Percentiles rank a stretch among this genome's conserved stretches.
Evolutionary conservation across 2,329 filamentous ascomycete species (phyloP).

Genomic region (Microsporum audouinii): DNA sequence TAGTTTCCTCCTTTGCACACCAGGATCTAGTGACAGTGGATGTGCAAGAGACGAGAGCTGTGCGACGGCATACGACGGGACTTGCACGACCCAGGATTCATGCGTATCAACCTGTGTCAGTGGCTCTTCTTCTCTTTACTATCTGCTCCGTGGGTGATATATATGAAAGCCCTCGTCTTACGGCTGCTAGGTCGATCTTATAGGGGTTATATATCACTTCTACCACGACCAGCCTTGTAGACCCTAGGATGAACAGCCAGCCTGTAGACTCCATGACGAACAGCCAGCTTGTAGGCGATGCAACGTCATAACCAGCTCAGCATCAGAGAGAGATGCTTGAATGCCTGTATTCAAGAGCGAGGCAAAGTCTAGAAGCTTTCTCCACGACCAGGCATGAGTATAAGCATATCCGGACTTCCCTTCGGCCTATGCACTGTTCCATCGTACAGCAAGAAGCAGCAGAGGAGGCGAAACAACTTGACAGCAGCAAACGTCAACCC

Average conservation of each 20-base stretch:
- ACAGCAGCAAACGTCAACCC: neutral
- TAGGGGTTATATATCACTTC: neutral
- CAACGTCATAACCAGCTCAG: too few relatives aligned
- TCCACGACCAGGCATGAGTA: neutral
- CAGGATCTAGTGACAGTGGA: neutral
- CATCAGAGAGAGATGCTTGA: too few relatives aligned
- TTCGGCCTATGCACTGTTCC: too few relatives aligned
- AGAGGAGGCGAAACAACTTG: neutral
- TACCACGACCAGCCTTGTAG: neutral
- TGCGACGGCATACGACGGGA: constrained; percentile 11
- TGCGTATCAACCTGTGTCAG: constrained; percentile 9
- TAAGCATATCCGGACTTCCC: neutral
- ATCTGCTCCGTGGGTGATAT: neutral
- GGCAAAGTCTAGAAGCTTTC: neutral
- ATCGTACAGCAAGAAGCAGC: too few relatives aligned
- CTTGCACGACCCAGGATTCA: constrained; percentile 11
- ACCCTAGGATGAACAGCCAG: neutral
- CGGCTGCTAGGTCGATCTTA: neutral
- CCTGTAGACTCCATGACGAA: neutral
- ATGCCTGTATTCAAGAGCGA: neutral
- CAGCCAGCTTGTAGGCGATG: neutral
- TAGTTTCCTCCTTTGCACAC: too few relatives aligned
- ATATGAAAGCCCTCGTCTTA: neutral
- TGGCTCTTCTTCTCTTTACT: neutral
- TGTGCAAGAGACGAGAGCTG: constrained; percentile 5